Evolutionary conservation across 2,329 filamentous ascomycete genomes (phyloP).

Genomic region (Ophiostoma himal-ulmi): DNA sequence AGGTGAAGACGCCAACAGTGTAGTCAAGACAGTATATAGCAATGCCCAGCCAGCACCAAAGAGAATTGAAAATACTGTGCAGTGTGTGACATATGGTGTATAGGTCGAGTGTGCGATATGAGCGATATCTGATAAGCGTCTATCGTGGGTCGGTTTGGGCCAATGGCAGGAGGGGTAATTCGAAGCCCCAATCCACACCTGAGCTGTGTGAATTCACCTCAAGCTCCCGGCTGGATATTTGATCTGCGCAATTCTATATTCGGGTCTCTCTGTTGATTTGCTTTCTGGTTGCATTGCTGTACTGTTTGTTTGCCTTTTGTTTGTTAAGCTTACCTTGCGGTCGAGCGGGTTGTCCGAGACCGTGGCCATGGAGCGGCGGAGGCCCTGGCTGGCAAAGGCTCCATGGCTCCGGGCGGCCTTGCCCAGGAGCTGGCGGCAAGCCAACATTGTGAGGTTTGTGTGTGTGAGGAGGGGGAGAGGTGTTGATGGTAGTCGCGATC

Average conservation of each 20-base stretch:
- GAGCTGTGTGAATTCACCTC: neutral
- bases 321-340: constrained; percentile 63
- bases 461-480: constrained; percentile 17
- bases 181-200: constrained; percentile 10
- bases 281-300: neutral
- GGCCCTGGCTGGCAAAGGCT: constrained; percentile 52
- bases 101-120: constrained; percentile 3
- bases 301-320: neutral
- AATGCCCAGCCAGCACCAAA: neutral
- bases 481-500: constrained; percentile 12
- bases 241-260: neutral
- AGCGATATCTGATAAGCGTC: neutral
- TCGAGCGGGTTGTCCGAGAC: constrained; percentile 80
- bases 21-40: neutral
- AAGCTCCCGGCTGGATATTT: neutral
- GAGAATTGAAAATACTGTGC: neutral
- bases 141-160: neutral
- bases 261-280: neutral
- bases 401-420: constrained; percentile 56
- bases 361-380: constrained; percentile 71
- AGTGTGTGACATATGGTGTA: neutral
- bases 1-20: neutral
- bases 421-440: constrained; percentile 65
- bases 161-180: constrained; percentile 14
- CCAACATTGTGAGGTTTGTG: constrained; percentile 51